Base-by-base conservation (phyloP, 2,329 filamentous ascomycete species). In the Sporothrix euskadiensis region DNA sequence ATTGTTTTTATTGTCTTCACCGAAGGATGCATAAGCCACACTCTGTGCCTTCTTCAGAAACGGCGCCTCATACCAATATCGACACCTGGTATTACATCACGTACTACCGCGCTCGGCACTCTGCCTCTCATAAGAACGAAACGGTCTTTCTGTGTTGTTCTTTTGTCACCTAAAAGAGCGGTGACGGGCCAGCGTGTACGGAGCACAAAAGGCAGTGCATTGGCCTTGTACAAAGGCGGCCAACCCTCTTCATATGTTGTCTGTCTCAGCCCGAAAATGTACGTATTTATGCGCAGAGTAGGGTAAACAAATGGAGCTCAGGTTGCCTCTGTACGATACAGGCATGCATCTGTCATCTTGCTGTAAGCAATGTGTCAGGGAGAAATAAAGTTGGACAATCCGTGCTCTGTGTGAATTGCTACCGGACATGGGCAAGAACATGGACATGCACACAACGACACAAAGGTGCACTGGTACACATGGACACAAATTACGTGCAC, bases 311-410 rank as follows among this genome's bases (percentile, higher is more conserved):
- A 54, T 54, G 52, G 8, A 54, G n/a, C n/a, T 8, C n/a, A 22
- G 9, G 22, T 30, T 22, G 22, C 26, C 26, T 56, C 52, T 26
- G 52, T 57, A 56, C 19, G 14, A 22, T 19, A 4, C 12, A 7
- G 39, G 7, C 35, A 56, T 26, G 49, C 32, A 52, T 57, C 32
- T 59, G 69, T 71, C 35, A 71, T 57, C 69, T 41, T 71, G 35
- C 35, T 44, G 69, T 71, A 35, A 71, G 69, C 69, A 71, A 35
- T 52, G 56, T 61, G 54, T 30, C 54, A 49, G 69, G 39, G 35
- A 49, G 49, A 61, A 61, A 57, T 52, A 35, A 39, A 56, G 66
- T 59, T 59, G 56, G 56, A 59, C 26, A 59, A 32, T 35, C 3
- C 14, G 30, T 2, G 26, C 26, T 26, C 26, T 26, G 26, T 26